phyloP scores from a whole-genome alignment of 108 stramenopile genomes.

The Nannochloropsis gaditana region DNA sequence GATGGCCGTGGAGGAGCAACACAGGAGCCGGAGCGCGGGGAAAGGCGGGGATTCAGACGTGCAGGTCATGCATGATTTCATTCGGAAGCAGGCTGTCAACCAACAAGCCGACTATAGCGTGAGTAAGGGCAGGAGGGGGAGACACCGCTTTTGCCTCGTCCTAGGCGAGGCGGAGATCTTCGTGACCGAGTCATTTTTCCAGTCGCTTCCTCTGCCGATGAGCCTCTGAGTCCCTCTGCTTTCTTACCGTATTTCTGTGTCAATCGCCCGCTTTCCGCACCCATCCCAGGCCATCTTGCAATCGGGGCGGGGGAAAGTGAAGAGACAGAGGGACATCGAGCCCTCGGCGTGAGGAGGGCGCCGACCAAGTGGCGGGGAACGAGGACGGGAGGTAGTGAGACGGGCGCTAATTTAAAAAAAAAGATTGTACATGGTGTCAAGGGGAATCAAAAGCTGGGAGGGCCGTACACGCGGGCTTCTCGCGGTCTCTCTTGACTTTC shows the following conservation, averaged over 20 bases:
- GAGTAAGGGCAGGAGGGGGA: neutral
- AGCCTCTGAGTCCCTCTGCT: neutral
- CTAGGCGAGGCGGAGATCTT: too few relatives aligned
- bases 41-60: neutral
- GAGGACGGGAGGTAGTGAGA: neutral
- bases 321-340: neutral
- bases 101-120: slow-evolving; percentile 15
- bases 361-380: neutral
- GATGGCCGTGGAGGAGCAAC: neutral
- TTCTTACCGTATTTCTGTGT: neutral
- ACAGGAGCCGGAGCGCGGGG: neutral
- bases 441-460: neutral
- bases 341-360: neutral
- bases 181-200: neutral
- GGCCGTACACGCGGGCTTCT: neutral
- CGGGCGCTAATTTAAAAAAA: neutral
- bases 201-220: neutral
- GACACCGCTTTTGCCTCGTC: too few relatives aligned
- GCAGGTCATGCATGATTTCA: neutral
- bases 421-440: neutral
- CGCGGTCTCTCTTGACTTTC: neutral
- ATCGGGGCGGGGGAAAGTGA: neutral
- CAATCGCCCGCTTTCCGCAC: neutral
- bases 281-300: neutral
- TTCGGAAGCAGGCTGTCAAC: slow-evolving; percentile 1